Percentiles rank a stretch among this genome's conserved stretches.
phyloP scores from a whole-genome alignment of 306 rosid genomes.

The Cucumis melo region DNA sequence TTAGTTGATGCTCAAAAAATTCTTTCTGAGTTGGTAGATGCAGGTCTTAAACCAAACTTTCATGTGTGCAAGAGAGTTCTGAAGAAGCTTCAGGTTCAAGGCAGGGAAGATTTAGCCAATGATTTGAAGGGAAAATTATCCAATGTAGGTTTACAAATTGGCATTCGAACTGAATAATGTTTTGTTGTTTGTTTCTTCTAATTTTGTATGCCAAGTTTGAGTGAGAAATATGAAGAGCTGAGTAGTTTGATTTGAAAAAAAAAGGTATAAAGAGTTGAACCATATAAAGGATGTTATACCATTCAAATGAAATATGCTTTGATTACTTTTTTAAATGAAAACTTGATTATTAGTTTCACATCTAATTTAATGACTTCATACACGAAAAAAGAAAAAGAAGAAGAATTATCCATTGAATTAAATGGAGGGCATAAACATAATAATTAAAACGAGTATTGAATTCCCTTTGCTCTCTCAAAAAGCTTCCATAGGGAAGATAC shows the following conservation, averaged over 20 bases:
- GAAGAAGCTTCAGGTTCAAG: conserved; percentile 24
- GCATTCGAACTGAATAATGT: conserved; percentile 6
- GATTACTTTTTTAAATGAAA: too few relatives aligned
- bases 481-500: too few relatives aligned
- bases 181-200: neutral
- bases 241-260: neutral
- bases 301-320: too few relatives aligned
- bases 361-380: too few relatives aligned
- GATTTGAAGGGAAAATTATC: conserved; percentile 32
- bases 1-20: conserved; percentile 27
- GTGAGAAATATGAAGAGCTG: neutral
- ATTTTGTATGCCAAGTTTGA: neutral
- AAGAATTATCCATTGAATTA: too few relatives aligned
- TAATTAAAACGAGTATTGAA: too few relatives aligned
- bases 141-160: conserved; percentile 14
- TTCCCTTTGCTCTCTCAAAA: too few relatives aligned
- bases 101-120: conserved; percentile 27
- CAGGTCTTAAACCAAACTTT: conserved; percentile 48
- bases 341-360: too few relatives aligned
- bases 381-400: too few relatives aligned
- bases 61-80: conserved; percentile 25
- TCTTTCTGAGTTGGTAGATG: conserved; percentile 52
- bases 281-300: too few relatives aligned
- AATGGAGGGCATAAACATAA: too few relatives aligned
- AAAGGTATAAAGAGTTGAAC: too few relatives aligned